Evolutionary conservation across 257 asterid species (phyloP).

Genomic region (Osmanthus fragrans): DNA sequence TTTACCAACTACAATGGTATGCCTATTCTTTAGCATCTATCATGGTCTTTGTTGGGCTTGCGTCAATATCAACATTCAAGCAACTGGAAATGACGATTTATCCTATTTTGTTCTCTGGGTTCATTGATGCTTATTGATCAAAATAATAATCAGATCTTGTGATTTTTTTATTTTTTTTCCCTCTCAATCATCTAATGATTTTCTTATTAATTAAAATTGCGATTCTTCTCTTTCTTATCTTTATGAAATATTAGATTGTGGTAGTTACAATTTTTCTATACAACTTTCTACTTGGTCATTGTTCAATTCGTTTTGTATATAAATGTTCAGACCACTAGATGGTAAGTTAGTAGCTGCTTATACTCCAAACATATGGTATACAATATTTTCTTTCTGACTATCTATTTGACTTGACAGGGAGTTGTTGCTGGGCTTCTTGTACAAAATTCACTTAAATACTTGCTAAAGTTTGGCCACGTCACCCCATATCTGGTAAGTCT

Average conservation of each 20-base stretch:
- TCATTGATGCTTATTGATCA: not conserved
- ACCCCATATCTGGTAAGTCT: constrained; percentile 82
- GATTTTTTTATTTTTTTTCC: not conserved
- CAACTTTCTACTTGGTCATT: no score
- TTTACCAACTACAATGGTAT: constrained; percentile 96
- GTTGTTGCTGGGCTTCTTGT: constrained; percentile 97
- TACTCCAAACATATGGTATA: not conserved
- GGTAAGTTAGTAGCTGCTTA: not conserved
- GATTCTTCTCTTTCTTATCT: not conserved
- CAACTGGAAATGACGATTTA: not conserved
- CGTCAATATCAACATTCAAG: not conserved
- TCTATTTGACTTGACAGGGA: constrained; percentile 58
- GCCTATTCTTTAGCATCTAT: constrained; percentile 3
- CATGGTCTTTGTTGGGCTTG: constrained; percentile 2
- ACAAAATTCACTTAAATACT: constrained; percentile 89
- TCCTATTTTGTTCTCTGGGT: not conserved
- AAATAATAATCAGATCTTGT: not conserved
- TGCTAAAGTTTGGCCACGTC: constrained; percentile 87
- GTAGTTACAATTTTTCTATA: not conserved
- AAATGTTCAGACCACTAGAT: not conserved
- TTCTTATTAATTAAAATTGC: not conserved
- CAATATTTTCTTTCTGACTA: constrained; percentile 14
- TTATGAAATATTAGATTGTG: not conserved
- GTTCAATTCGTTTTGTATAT: not conserved
- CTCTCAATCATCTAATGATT: not conserved